phyloP scores from a whole-genome alignment of 1,284 basidiomycete genomes.

The Marasmius oreades region DNA sequence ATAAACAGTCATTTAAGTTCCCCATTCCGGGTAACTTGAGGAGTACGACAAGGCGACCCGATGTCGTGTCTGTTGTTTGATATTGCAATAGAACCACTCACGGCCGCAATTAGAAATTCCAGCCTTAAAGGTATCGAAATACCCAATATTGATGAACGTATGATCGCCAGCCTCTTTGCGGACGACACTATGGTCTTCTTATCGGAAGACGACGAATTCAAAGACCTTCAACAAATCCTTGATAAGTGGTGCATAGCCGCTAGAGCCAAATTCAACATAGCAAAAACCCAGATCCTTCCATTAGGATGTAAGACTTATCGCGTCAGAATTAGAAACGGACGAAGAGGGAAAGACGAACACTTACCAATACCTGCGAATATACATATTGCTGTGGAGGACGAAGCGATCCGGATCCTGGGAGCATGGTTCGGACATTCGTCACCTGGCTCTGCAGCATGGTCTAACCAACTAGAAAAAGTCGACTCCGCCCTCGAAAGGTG shows the following conservation, averaged over 20 bases:
- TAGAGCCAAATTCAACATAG: slow-evolving; percentile 18
- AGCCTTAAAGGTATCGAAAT: slow-evolving; percentile 7
- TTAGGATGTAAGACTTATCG: slow-evolving; percentile 10
- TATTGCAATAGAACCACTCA: slow-evolving; percentile 17
- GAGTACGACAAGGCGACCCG: slow-evolving; percentile 23
- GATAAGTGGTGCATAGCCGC: slow-evolving; percentile 17
- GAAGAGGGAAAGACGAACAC: not conserved
- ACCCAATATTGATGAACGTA: not conserved
- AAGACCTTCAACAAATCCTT: slow-evolving; percentile 9
- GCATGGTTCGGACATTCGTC: slow-evolving; percentile 19
- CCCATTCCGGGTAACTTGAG: slow-evolving; percentile 13
- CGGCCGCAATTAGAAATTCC: slow-evolving; percentile 1
- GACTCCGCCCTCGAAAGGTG: slow-evolving; percentile 11
- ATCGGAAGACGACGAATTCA: slow-evolving; percentile 6
- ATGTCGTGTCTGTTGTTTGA: slow-evolving; percentile 29
- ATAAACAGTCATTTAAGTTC: slow-evolving; percentile 18
- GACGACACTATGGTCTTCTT: slow-evolving; percentile 14
- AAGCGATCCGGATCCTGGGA: slow-evolving; percentile 18
- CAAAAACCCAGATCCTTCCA: slow-evolving; percentile 19
- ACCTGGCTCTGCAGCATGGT: slow-evolving; percentile 13
- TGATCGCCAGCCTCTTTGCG: slow-evolving; percentile 13
- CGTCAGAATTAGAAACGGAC: not conserved
- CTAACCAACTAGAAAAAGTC: slow-evolving; percentile 15
- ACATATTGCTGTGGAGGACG: slow-evolving; percentile 15
- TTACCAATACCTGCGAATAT: slow-evolving; percentile 9